These are phyloP conservation scores for Brachypodium distachyon DNA, from an alignment of 202 grass and related monocot genomes.

Conservation along the genomic window DNA sequence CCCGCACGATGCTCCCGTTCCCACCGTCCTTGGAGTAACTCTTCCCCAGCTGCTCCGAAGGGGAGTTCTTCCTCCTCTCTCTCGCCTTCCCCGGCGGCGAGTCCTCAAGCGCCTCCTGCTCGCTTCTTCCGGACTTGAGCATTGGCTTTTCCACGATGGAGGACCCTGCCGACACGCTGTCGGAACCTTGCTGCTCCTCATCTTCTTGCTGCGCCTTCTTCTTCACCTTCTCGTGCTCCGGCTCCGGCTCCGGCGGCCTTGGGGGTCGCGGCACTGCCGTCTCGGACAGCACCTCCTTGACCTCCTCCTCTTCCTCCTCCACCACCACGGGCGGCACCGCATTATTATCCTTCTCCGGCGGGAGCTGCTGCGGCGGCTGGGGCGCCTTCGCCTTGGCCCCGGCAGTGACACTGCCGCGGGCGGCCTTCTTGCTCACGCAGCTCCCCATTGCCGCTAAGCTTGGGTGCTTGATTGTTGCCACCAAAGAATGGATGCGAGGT, in stretches of 20 bases:
- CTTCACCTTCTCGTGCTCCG: background rate
- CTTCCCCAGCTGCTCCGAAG: conserved; percentile 3
- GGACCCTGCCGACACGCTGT: background rate
- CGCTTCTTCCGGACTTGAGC: background rate
- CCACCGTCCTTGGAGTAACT: background rate
- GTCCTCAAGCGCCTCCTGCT: background rate
- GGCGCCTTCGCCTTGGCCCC: background rate
- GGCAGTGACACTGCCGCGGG: background rate
- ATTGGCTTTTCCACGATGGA: background rate
- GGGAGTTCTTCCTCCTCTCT: background rate
- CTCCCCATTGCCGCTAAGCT: conserved; percentile 21
- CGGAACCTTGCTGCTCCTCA: background rate
- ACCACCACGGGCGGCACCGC: background rate
- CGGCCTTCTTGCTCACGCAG: conserved; percentile 55
- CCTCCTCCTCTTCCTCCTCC: conserved; percentile 36
- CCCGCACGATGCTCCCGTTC: background rate
- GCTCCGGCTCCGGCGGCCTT: background rate
- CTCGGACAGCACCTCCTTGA: conserved; percentile 51
- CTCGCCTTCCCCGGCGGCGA: background rate
- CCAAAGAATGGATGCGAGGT: background rate
- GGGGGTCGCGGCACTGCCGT: background rate
- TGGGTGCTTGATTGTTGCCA: background rate
- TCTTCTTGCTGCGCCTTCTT: background rate
- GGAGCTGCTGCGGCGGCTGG: too few species aligned
- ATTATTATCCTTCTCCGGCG: conserved; percentile 11